phyloP scores from a whole-genome alignment of 345 rosid species.

The Iberis pinnata region DNA sequence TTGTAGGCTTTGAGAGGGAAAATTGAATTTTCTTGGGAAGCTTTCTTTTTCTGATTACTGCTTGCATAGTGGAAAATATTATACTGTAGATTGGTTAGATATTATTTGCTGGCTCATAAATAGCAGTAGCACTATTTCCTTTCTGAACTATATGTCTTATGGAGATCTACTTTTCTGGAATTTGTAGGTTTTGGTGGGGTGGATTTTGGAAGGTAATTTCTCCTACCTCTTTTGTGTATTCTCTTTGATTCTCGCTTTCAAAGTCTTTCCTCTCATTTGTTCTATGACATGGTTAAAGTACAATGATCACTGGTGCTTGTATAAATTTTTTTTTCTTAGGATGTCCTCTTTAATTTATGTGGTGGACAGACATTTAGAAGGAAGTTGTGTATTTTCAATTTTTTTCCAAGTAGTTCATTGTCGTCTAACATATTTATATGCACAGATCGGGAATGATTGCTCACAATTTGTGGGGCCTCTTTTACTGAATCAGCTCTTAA shows the following conservation, averaged over 20 bases:
- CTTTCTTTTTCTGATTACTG: not conserved
- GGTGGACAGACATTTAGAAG: not conserved
- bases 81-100: slow-evolving; percentile 1
- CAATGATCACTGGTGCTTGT: slow-evolving; percentile 10
- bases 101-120: slow-evolving; percentile 1
- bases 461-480: slow-evolving; percentile 97
- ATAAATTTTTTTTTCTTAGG: not conserved
- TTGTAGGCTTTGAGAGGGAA: not conserved
- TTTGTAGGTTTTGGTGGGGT: slow-evolving; percentile 94
- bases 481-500: slow-evolving; percentile 64
- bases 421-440: not conserved
- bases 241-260: slow-evolving; percentile 3
- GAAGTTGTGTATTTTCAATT: not conserved
- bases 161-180: slow-evolving; percentile 5
- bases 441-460: slow-evolving; percentile 54
- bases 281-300: slow-evolving; percentile 2
- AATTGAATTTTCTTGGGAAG: slow-evolving; percentile 1
- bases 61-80: not conserved
- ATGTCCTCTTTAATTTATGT: slow-evolving; percentile 4
- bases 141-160: slow-evolving; percentile 8
- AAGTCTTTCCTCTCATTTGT: slow-evolving; percentile 6
- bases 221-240: not conserved
- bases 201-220: slow-evolving; percentile 94
- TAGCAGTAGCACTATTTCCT: not conserved
- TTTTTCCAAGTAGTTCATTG: not conserved